Base-by-base conservation (phyloP, 2,329 filamentous ascomycete genomes). In the Claviceps capensis region DNA sequence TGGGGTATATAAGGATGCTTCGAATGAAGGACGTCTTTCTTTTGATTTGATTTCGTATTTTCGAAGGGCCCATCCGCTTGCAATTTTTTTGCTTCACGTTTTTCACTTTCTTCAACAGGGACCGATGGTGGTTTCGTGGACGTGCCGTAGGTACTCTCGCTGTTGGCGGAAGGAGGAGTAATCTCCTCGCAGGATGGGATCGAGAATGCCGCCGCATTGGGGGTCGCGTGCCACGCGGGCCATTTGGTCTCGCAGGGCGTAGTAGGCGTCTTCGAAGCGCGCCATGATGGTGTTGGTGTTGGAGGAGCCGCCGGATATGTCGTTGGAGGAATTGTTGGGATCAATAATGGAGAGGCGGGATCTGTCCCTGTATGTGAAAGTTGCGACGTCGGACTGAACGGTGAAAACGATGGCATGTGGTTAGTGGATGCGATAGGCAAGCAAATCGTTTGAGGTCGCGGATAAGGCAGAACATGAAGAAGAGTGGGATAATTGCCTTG, bases 261-360 rank as follows among this genome's bases (percentile, higher is more conserved):
- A 61, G 61, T 82, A 78, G 0, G 86, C 86, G 2, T 81, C 69
- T 1, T 77, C 71, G 65, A 98, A 97, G 13, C 76, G 73, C n/a
- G 72, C 64, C 57, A 87, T 71, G 48, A 96, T 86, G 8, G 78
- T 71, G 0, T 67, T 58, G 7, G 85, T 86, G 57, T 87, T 85
- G 46, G 73, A 77, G 0, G 89, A 93, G 9, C 90, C 90, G 9
- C 89, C 89, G 0, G 93, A 84, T 26, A 98, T 93, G 62, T 98
- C 93, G 64, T 97, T 97, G 26, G 76, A 71, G 0, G 79, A 65
- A 53, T 87, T 86, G 65, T 97, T 95, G 0, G 93, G 93, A 62
- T 98, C 93, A 53, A 95, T 85, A 60, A 98, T 95, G 8, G 85
- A 86, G 1, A 98, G 74, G 1, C 88, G 81, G 49, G 84, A 75